phyloP scores from a whole-genome alignment of 192 early-diverging fungal species.

The Coemansia sp. region DNA sequence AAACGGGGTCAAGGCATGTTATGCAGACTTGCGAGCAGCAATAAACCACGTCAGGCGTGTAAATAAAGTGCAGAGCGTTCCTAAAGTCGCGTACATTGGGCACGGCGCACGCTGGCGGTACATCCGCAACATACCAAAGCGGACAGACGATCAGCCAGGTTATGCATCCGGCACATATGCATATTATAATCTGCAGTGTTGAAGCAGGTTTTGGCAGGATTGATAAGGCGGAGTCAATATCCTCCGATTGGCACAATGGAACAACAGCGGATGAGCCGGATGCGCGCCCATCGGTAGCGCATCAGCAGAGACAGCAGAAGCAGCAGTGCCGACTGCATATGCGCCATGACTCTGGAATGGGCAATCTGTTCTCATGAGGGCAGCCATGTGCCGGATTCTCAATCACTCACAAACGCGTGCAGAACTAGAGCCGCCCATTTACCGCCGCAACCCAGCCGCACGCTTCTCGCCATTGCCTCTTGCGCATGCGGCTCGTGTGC shows the following conservation, averaged over 20 bases:
- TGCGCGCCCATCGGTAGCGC: neutral
- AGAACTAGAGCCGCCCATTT: neutral
- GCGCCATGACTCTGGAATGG: conserved; percentile 2
- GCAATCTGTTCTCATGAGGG: conserved; percentile 2
- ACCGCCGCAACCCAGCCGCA: neutral
- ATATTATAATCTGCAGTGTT: neutral
- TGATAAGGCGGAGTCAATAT: neutral
- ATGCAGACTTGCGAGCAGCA: neutral
- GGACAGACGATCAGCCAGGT: neutral
- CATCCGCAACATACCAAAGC: neutral
- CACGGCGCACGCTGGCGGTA: neutral
- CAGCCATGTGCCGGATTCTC: neutral
- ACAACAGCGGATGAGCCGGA: conserved; percentile 2
- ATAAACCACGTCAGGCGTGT: neutral
- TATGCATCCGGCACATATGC: neutral
- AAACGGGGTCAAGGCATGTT: too few species aligned
- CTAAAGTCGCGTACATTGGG: neutral
- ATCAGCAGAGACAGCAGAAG: neutral
- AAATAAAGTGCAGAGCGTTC: too few species aligned
- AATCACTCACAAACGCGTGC: neutral
- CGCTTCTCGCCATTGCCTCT: neutral
- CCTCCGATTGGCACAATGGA: neutral
- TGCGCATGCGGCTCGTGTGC: conserved; percentile 9
- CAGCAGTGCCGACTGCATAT: neutral
- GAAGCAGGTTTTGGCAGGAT: neutral